These are phyloP conservation scores for Dianthus caryophyllus DNA, from an alignment of 148 eudicot species.

Conservation along the genomic window DNA sequence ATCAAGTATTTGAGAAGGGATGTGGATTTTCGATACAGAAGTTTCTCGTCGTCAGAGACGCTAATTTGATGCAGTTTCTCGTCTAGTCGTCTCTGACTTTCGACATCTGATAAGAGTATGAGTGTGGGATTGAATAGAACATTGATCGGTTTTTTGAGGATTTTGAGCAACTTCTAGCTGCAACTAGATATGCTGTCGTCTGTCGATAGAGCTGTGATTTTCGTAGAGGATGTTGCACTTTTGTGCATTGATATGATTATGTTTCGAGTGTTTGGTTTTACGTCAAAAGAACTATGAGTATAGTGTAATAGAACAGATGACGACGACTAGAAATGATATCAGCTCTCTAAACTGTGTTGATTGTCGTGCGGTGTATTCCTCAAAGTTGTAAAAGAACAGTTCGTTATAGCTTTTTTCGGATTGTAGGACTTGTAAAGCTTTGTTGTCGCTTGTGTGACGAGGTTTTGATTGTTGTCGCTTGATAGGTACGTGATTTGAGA, in stretches of 20 bases:
- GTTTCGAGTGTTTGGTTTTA: neutral
- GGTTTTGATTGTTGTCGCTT: neutral
- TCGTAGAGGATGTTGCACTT: neutral
- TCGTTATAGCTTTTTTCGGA: neutral
- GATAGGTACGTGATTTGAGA: conserved; percentile 69
- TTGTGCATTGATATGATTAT: neutral
- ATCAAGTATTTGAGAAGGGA: neutral
- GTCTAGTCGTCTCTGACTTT: neutral
- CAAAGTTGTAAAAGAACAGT: too few species aligned
- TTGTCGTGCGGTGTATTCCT: neutral
- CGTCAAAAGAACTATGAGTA: too few species aligned
- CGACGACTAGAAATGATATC: neutral
- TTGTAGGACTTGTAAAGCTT: neutral
- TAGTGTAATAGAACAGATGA: neutral
- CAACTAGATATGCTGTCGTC: neutral
- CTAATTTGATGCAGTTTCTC: too few species aligned
- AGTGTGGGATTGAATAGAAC: neutral
- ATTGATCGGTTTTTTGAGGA: too few species aligned
- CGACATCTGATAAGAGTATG: neutral
- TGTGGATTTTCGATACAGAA: neutral
- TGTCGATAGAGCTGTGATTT: neutral
- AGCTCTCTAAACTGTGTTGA: neutral
- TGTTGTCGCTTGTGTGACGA: neutral
- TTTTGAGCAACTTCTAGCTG: neutral
- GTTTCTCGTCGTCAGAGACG: neutral